phyloP scores from a whole-genome alignment of 2,329 filamentous ascomycete genomes.

The Nigrospora oryzae region DNA sequence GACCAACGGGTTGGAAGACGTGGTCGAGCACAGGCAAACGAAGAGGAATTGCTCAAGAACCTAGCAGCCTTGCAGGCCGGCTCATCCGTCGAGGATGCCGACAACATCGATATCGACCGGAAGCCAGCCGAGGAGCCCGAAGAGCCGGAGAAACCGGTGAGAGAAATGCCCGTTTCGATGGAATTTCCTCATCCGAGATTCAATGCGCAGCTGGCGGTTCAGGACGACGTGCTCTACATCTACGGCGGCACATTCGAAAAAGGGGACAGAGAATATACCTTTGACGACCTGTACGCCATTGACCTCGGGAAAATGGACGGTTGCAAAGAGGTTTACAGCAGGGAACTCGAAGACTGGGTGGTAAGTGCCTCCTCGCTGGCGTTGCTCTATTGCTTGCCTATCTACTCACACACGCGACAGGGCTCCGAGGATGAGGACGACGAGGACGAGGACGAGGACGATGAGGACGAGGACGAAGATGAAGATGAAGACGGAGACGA shows the following conservation, averaged over 20 bases:
- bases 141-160: slow-evolving; percentile 47
- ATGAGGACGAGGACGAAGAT: slow-evolving; percentile 45
- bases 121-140: slow-evolving; percentile 42
- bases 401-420: slow-evolving; percentile 21
- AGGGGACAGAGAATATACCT: slow-evolving; percentile 88
- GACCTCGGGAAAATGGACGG: slow-evolving; percentile 94
- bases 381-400: no score
- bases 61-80: slow-evolving; percentile 78
- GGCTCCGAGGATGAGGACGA: slow-evolving; percentile 41
- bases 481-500: slow-evolving; percentile 41
- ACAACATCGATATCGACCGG: slow-evolving; percentile 32
- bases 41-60: slow-evolving; percentile 83
- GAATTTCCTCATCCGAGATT: slow-evolving; percentile 88
- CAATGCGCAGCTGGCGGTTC: slow-evolving; percentile 82
- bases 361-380: slow-evolving; percentile 32
- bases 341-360: slow-evolving; percentile 77
- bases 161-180: slow-evolving; percentile 59
- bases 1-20: slow-evolving; percentile 53
- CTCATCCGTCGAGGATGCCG: slow-evolving; percentile 46
- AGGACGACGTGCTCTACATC: slow-evolving; percentile 87
- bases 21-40: slow-evolving; percentile 78
- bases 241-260: slow-evolving; percentile 95
- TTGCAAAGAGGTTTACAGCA: slow-evolving; percentile 81
- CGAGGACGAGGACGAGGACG: slow-evolving; percentile 50
- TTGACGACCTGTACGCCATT: slow-evolving; percentile 88